Evolutionary conservation across 2,329 filamentous ascomycete genomes (phyloP).

Genomic region (Fusarium sp.): DNA sequence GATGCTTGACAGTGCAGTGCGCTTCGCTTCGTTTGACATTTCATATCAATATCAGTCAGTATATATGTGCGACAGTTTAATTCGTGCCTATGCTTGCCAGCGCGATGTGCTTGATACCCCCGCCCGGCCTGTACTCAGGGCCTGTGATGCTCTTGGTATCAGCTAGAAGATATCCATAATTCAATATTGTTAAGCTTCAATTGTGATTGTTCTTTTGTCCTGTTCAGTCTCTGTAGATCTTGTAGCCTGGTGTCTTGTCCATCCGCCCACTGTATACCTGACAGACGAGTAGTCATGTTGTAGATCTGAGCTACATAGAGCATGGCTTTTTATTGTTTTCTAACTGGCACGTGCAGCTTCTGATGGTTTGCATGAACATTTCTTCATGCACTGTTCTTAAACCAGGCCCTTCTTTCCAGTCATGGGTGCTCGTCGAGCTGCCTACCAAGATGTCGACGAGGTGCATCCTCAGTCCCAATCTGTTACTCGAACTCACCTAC

Average conservation of each 20-base stretch:
- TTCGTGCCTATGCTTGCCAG: constrained; percentile 4
- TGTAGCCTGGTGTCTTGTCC: background rate
- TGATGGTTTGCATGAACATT: no score
- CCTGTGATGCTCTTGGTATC: background rate
- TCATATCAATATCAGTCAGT: constrained; percentile 12
- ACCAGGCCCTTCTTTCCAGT: background rate
- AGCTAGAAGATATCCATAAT: constrained; percentile 18
- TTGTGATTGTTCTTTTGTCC: background rate
- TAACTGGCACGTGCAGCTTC: no score
- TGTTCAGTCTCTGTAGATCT: background rate
- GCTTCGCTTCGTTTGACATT: constrained; percentile 11
- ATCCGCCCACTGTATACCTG: background rate
- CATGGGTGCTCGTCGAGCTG: background rate
- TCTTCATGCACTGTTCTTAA: no score
- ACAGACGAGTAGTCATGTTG: background rate
- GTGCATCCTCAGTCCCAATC: background rate
- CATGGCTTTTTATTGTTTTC: no score
- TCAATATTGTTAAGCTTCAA: constrained; percentile 10
- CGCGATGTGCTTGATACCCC: constrained; percentile 28
- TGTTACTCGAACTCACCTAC: background rate
- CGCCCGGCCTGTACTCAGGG: background rate
- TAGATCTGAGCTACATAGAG: no score
- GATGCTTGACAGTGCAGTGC: constrained; percentile 27
- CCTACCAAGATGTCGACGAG: background rate
- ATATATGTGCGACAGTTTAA: constrained; percentile 14